Conservation (phyloP, 495 filamentous ascomycete species). For the Penicillium silybi region DNA sequence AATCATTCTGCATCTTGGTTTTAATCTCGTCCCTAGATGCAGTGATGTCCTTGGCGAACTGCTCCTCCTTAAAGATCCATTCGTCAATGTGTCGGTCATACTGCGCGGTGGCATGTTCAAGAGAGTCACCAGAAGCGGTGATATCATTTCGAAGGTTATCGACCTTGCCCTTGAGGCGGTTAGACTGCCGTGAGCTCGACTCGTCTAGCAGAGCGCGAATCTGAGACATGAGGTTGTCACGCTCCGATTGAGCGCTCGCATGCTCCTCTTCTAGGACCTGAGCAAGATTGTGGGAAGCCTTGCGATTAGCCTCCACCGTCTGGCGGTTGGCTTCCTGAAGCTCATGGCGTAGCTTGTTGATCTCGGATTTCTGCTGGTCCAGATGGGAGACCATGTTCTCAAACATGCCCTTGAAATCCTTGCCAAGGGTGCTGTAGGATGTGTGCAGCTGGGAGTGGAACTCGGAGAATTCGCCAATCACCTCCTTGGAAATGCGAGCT, state of each 20-base stretch:
- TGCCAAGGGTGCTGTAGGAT: slow-evolving; percentile 86
- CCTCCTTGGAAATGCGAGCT: slow-evolving; percentile 81
- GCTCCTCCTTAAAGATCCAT: slow-evolving; percentile 67
- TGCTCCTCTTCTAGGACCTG: slow-evolving; percentile 72
- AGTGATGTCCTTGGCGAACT: slow-evolving; percentile 64
- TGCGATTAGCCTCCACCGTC: slow-evolving; percentile 60
- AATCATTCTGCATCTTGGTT: slow-evolving; percentile 79
- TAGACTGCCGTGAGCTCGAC: slow-evolving; percentile 67
- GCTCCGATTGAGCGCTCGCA: slow-evolving; percentile 66
- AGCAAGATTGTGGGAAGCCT: slow-evolving; percentile 65
- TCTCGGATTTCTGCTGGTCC: slow-evolving; percentile 73
- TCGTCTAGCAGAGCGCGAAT: slow-evolving; percentile 71
- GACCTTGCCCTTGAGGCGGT: slow-evolving; percentile 62
- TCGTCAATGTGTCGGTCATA: slow-evolving; percentile 69
- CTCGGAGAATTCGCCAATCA: slow-evolving; percentile 76
- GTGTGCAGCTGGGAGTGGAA: slow-evolving; percentile 81
- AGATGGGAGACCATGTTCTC: slow-evolving; percentile 71
- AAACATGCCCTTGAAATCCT: slow-evolving; percentile 81
- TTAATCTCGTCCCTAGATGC: slow-evolving; percentile 74
- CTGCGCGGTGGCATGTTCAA: slow-evolving; percentile 59
- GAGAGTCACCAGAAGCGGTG: slow-evolving; percentile 51
- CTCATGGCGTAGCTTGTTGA: slow-evolving; percentile 64
- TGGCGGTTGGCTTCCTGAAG: slow-evolving; percentile 62
- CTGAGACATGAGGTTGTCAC: slow-evolving; percentile 67
- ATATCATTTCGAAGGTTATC: slow-evolving; percentile 59